Percentiles rank a stretch among this genome's conserved stretches.
Evolutionary conservation across 768 basidiomycete genomes (phyloP).

Genomic region (Macrolepiota dolichaula): DNA sequence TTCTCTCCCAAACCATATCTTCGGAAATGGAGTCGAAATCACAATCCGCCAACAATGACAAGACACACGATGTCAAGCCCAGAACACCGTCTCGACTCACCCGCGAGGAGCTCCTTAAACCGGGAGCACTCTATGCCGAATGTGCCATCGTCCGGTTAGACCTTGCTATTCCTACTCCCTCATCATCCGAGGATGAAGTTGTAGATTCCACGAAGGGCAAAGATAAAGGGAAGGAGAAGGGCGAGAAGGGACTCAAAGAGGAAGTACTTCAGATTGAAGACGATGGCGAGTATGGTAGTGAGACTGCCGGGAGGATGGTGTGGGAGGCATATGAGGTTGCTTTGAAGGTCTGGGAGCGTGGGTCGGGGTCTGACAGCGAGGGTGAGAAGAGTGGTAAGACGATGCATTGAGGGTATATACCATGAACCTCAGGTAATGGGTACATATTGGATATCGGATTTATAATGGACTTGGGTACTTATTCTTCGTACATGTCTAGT

Average conservation of each 20-base stretch:
- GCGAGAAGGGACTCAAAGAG: slow-evolving; percentile 18
- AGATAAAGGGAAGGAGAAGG: slow-evolving; percentile 21
- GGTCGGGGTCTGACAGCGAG: too few species aligned
- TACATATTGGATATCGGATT: too few species aligned
- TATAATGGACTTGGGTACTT: too few species aligned
- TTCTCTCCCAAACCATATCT: slow-evolving; percentile 27
- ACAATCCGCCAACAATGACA: slow-evolving; percentile 2
- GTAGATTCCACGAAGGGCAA: slow-evolving; percentile 19
- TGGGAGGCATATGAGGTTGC: slow-evolving; percentile 76
- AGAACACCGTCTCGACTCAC: slow-evolving; percentile 16
- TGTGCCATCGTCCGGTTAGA: slow-evolving; percentile 59
- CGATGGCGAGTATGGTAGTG: slow-evolving; percentile 72
- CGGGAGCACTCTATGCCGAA: slow-evolving; percentile 75
- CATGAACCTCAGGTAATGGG: too few species aligned
- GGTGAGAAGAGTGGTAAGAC: too few species aligned
- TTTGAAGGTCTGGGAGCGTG: slow-evolving; percentile 61
- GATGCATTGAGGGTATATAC: too few species aligned
- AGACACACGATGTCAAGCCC: background rate
- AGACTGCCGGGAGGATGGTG: slow-evolving; percentile 59
- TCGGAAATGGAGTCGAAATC: slow-evolving; percentile 8
- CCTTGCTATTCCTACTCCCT: slow-evolving; percentile 25
- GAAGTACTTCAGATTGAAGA: slow-evolving; percentile 41
- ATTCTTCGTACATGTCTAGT: too few species aligned
- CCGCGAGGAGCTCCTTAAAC: slow-evolving; percentile 66
- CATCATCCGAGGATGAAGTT: background rate